phyloP scores from a whole-genome alignment of 129 eudicot species.

The Helichrysum umbraculigerum region DNA sequence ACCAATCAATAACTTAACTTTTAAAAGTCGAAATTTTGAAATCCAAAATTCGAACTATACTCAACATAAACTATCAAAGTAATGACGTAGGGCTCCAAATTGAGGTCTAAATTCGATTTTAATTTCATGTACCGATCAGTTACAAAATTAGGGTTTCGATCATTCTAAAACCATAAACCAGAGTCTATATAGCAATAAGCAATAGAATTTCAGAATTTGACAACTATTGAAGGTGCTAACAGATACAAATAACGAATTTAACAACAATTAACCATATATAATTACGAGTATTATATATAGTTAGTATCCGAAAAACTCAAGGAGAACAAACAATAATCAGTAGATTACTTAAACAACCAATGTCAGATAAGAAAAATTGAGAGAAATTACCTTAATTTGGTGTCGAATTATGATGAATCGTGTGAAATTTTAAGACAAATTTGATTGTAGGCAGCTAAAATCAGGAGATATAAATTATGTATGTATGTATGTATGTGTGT shows the following conservation, averaged over 20 bases:
- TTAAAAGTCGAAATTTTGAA: not conserved
- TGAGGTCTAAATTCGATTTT: constrained; percentile 13
- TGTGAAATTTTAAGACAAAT: constrained; percentile 17
- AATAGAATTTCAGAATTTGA: not conserved
- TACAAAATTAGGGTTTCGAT: constrained; percentile 16
- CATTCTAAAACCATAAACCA: constrained; percentile 10
- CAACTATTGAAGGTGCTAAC: no score
- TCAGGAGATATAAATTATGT: no score
- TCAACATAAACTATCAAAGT: not conserved
- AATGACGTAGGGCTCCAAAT: constrained; percentile 10
- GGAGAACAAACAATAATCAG: not conserved
- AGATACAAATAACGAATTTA: constrained; percentile 6
- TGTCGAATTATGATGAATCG: constrained; percentile 9
- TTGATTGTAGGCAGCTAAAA: no score
- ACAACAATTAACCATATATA: not conserved
- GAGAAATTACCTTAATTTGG: constrained; percentile 11
- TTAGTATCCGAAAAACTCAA: not conserved
- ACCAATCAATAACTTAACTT: not conserved
- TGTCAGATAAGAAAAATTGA: constrained; percentile 1
- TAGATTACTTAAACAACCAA: constrained; percentile 5
- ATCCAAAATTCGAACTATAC: not conserved
- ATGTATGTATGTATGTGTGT: no score
- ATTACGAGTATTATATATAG: no score
- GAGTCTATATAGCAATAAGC: constrained; percentile 5
- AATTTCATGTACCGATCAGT: constrained; percentile 15